A percentile compares a stretch with the other conserved stretches of the same genome.
Evolutionary conservation across 108 stramenopile species (phyloP).

Genomic region (Cyclotella cryptica): DNA sequence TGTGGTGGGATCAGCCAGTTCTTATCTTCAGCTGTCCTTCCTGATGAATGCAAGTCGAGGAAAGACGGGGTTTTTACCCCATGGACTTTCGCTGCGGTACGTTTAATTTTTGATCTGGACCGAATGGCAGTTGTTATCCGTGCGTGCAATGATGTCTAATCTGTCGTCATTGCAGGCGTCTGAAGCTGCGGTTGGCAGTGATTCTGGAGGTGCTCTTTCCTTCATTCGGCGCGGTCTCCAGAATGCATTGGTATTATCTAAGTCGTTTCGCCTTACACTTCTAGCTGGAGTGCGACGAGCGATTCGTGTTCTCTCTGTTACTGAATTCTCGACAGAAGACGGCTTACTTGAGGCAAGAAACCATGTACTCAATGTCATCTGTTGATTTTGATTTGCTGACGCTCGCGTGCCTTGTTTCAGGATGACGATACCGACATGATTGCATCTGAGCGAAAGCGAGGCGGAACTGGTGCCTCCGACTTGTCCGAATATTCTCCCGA

Average conservation of each 20-base stretch:
- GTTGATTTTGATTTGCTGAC: neutral
- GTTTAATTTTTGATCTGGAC: neutral
- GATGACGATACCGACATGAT: constrained; percentile 16
- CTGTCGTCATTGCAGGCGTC: constrained; percentile 20
- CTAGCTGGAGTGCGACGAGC: constrained; percentile 66
- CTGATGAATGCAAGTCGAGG: constrained; percentile 4
- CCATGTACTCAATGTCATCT: neutral
- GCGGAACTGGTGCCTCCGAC: constrained; percentile 19
- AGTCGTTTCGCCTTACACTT: constrained; percentile 59
- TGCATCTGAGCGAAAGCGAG: constrained; percentile 12
- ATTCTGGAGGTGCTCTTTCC: constrained; percentile 62
- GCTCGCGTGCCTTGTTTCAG: neutral
- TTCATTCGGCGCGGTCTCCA: constrained; percentile 72
- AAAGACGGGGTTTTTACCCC: constrained; percentile 28
- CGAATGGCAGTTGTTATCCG: too few species aligned
- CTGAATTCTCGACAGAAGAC: constrained; percentile 71
- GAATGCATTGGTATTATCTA: constrained; percentile 62
- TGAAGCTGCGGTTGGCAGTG: constrained; percentile 71
- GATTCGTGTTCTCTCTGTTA: constrained; percentile 68
- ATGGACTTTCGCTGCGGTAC: constrained; percentile 49
- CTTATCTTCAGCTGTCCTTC: constrained; percentile 51
- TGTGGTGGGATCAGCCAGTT: constrained; percentile 63
- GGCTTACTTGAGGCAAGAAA: constrained; percentile 36
- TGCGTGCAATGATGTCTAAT: too few species aligned
- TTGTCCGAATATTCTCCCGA: constrained; percentile 56